phyloP scores from a whole-genome alignment of 1,284 basidiomycete species.

The Golubevia sp. region DNA sequence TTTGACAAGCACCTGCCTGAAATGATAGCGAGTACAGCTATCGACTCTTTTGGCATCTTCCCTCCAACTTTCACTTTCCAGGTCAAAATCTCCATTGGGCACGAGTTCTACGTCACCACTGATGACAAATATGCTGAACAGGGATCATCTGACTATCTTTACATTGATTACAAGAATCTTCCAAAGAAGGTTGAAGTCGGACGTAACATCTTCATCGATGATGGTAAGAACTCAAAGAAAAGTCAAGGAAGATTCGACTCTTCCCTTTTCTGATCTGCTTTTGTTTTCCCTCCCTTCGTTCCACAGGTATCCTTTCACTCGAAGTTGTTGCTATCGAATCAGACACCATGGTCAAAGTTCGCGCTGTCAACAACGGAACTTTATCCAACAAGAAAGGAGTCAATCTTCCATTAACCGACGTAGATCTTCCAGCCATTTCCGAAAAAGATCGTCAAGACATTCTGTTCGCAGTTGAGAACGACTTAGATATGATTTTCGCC shows the following conservation, averaged over 20 bases:
- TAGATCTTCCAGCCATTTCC: constrained; percentile 96
- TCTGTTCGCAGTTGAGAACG: constrained; percentile 54
- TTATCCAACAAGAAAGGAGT: constrained; percentile 98
- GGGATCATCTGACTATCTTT: constrained; percentile 76
- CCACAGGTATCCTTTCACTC: constrained; percentile 82
- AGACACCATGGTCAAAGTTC: constrained; percentile 68
- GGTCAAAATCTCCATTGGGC: constrained; percentile 84
- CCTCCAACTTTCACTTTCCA: constrained; percentile 46
- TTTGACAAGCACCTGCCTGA: not conserved
- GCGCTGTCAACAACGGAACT: constrained; percentile 87
- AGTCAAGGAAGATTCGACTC: not conserved
- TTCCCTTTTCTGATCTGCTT: not conserved
- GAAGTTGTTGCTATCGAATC: constrained; percentile 77
- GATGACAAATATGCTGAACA: constrained; percentile 79
- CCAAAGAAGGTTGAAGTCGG: constrained; percentile 93
- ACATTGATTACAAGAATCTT: constrained; percentile 74
- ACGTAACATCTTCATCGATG: constrained; percentile 96
- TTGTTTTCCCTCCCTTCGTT: not conserved
- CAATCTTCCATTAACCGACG: constrained; percentile 96
- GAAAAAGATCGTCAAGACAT: constrained; percentile 75
- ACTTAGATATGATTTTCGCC: constrained; percentile 60
- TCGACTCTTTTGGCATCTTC: not conserved
- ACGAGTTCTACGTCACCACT: constrained; percentile 90
- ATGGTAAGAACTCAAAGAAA: constrained; percentile 69
- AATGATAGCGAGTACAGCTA: not conserved